phyloP scores from a whole-genome alignment of 257 asterid genomes.

The Salvia hispanica region DNA sequence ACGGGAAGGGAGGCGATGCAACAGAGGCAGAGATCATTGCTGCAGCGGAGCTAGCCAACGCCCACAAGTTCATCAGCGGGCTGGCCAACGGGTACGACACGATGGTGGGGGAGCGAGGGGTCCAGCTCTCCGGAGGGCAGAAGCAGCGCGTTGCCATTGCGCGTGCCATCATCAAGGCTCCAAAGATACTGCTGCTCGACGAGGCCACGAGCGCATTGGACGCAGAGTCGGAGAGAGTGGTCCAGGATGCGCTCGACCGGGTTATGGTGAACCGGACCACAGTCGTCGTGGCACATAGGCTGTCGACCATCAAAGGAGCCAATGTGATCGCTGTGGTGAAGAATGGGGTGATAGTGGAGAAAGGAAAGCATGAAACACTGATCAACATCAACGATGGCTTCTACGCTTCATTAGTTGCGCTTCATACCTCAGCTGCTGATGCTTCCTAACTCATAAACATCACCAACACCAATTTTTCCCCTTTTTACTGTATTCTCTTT shows the following conservation, averaged over 20 bases:
- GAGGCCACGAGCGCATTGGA: constrained; percentile 91
- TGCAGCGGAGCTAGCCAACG: constrained; percentile 87
- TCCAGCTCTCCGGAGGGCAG: constrained; percentile 83
- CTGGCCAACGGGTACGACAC: constrained; percentile 82
- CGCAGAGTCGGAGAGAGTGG: constrained; percentile 80
- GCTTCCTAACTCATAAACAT: constrained; percentile 16
- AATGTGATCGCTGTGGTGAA: constrained; percentile 81
- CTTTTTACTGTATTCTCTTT: not conserved
- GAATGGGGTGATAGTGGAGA: constrained; percentile 75
- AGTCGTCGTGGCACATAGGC: constrained; percentile 78
- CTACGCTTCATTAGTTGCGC: constrained; percentile 71
- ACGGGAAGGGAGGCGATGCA: constrained; percentile 78
- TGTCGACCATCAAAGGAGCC: constrained; percentile 78
- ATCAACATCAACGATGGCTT: constrained; percentile 64
- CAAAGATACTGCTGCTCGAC: constrained; percentile 69
- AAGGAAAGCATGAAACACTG: constrained; percentile 71
- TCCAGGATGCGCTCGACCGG: constrained; percentile 77
- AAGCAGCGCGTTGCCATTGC: constrained; percentile 94
- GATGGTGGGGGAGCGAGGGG: constrained; percentile 77
- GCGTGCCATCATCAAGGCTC: constrained; percentile 73
- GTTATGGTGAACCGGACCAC: constrained; percentile 81
- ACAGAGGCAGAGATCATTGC: constrained; percentile 72
- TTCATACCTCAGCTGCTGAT: constrained; percentile 48
- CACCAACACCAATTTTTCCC: not conserved
- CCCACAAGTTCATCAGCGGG: constrained; percentile 85